A percentile compares a stretch with the other conserved stretches of the same genome.
Evolutionary conservation across 1,284 basidiomycete species (phyloP).

Genomic region (Trametes hirsuta): DNA sequence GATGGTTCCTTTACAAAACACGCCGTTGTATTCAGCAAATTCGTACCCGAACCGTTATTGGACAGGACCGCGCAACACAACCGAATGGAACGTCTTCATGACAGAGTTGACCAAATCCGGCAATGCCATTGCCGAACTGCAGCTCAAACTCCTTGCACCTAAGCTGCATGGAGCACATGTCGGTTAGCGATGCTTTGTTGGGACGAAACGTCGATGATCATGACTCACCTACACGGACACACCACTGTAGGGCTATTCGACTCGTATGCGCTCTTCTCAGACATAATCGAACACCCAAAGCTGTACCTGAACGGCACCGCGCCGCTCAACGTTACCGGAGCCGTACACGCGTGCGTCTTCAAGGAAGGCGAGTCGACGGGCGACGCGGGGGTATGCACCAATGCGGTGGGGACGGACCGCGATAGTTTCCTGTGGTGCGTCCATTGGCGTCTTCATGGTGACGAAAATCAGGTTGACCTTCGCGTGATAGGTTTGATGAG

Average conservation of each 20-base stretch:
- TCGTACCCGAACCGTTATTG: constrained; percentile 43
- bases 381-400: constrained; percentile 41
- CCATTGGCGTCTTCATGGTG: background rate
- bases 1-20: constrained; percentile 40
- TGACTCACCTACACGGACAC: background rate
- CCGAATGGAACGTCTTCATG: constrained; percentile 45
- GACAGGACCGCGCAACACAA: constrained; percentile 40
- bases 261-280: constrained; percentile 54
- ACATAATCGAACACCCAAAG: constrained; percentile 52
- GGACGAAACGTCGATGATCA: background rate
- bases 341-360: constrained; percentile 50
- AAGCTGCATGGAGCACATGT: constrained; percentile 41
- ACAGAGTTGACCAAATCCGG: constrained; percentile 38
- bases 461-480: background rate
- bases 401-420: constrained; percentile 44
- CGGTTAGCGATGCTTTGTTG: constrained; percentile 28
- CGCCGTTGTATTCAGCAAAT: constrained; percentile 38
- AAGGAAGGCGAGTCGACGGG: constrained; percentile 38
- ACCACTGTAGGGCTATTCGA: constrained; percentile 51
- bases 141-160: constrained; percentile 36
- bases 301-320: constrained; percentile 61
- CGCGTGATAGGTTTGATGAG: constrained; percentile 52
- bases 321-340: constrained; percentile 56
- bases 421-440: constrained; percentile 62
- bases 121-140: constrained; percentile 40